Evolutionary conservation across 352 stramenopile genomes (phyloP), one percentile per base, ranked within the genome.

Genomic region (Stramenopiles sp.): DNA sequence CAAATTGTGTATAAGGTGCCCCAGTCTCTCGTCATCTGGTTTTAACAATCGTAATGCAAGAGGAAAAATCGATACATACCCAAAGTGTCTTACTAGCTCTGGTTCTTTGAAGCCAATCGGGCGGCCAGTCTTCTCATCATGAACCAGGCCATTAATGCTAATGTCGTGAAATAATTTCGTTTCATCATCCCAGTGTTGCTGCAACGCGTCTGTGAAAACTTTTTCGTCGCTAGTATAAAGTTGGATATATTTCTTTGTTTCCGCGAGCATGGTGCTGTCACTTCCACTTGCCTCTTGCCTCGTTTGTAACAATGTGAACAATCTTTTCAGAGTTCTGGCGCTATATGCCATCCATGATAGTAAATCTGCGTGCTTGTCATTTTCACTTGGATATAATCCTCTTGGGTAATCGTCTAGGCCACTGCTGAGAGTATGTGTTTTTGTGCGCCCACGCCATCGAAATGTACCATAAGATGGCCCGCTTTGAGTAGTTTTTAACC

Each of bases 341-440:
- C 39, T 55, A 55, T 55, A 55, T 55, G 39, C 89, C 86, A 97
- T 92, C 93, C 93, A 97, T 44, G 88, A 90, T 0, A 95, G 81
- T 80, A 97, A 75, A 81, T 97, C 93, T 30, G 97, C 89, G 80
- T 97, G 92, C 83, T 90, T 91, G 82, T 97, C 92, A 32, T 89
- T 84, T 7, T 89, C 80, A 30, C 86, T 90, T 0, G 90, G 88
- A 71, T 84, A 83, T n/a, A 87, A 93, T 0, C 90, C 89, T 78
- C 90, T 86, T 0, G 93, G 93, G 82, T 95, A 97, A 85, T 97
- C 93, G 76, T 97, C 93, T 4, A 97, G 82, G 0, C 93, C 93
- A 0, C 91, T 97, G 0, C 92, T 91, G 0, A 97, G 84, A n/a
- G 91, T 97, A 84, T 95, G 94, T 0, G 92, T 92, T 92, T 55